These are phyloP conservation scores for Pythium sp. DNA, from an alignment of 352 stramenopile species.

Conservation along the genomic window DNA sequence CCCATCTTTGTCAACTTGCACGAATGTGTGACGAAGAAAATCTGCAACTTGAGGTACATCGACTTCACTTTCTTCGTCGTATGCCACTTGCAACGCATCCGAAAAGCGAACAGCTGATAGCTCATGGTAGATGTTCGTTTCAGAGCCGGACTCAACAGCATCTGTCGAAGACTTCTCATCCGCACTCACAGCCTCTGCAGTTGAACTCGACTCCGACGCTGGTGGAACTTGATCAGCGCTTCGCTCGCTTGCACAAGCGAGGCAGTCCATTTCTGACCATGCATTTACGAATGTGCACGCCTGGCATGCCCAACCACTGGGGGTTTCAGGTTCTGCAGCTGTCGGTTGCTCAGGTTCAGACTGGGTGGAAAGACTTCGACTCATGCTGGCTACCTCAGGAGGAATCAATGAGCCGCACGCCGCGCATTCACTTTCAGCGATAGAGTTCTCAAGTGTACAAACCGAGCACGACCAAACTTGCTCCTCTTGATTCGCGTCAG, in stretches of 20 bases:
- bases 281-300: constrained; percentile 71
- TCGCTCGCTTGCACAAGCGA: constrained; percentile 53
- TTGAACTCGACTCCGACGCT: constrained; percentile 5
- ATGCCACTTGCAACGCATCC: constrained; percentile 33
- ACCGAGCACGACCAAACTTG: constrained; percentile 58
- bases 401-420: constrained; percentile 64
- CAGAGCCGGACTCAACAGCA: neutral
- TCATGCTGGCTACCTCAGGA: constrained; percentile 33
- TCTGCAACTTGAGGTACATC: constrained; percentile 25
- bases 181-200: neutral
- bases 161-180: neutral
- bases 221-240: constrained; percentile 35
- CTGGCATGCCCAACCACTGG: constrained; percentile 48
- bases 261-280: constrained; percentile 47
- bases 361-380: constrained; percentile 9
- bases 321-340: neutral
- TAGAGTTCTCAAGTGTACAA: constrained; percentile 69
- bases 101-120: constrained; percentile 32
- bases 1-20: constrained; percentile 15
- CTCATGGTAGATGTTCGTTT: constrained; percentile 19
- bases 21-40: constrained; percentile 32
- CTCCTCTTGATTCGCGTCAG: constrained; percentile 17
- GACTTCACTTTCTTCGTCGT: constrained; percentile 18
- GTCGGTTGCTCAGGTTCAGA: neutral
- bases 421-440: constrained; percentile 55